These are phyloP conservation scores for Mucor plumbeus DNA, from an alignment of 371 early-diverging fungal species.

Conservation along the genomic window DNA sequence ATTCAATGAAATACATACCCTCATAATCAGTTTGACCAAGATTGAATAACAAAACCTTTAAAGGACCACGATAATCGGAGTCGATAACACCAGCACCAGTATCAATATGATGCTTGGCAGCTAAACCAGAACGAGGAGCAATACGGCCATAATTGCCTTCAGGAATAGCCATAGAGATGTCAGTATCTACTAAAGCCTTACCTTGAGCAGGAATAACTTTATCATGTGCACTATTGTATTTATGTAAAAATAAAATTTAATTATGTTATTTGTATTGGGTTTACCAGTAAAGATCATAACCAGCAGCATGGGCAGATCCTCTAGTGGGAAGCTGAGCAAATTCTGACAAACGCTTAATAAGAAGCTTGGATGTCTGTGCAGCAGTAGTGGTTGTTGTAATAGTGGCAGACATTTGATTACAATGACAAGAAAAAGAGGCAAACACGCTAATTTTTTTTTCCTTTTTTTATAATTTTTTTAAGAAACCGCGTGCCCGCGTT, in stretches of 20 bases:
- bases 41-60: slow-evolving; percentile 93
- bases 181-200: slow-evolving; percentile 80
- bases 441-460: neutral
- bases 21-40: slow-evolving; percentile 79
- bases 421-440: neutral
- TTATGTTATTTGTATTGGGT: neutral
- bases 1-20: slow-evolving; percentile 52
- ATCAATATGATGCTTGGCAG: slow-evolving; percentile 92
- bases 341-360: slow-evolving; percentile 64
- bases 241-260: neutral
- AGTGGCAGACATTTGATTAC: slow-evolving; percentile 1
- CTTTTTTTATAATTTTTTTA: too few species aligned
- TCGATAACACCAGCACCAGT: slow-evolving; percentile 98
- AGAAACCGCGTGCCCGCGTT: too few species aligned
- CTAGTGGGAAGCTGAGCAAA: slow-evolving; percentile 84
- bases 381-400: neutral
- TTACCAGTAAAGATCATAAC: slow-evolving; percentile 95
- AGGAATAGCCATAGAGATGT: slow-evolving; percentile 83
- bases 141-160: slow-evolving; percentile 94
- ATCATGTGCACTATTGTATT: slow-evolving; percentile 61
- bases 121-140: slow-evolving; percentile 93
- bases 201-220: slow-evolving; percentile 75
- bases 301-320: slow-evolving; percentile 86
- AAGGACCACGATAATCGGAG: slow-evolving; percentile 86
- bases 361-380: slow-evolving; percentile 31